Evolutionary conservation across 768 basidiomycete species (phyloP), one percentile per base, ranked within the genome.

Genomic region (Phylloporus arenicola): DNA sequence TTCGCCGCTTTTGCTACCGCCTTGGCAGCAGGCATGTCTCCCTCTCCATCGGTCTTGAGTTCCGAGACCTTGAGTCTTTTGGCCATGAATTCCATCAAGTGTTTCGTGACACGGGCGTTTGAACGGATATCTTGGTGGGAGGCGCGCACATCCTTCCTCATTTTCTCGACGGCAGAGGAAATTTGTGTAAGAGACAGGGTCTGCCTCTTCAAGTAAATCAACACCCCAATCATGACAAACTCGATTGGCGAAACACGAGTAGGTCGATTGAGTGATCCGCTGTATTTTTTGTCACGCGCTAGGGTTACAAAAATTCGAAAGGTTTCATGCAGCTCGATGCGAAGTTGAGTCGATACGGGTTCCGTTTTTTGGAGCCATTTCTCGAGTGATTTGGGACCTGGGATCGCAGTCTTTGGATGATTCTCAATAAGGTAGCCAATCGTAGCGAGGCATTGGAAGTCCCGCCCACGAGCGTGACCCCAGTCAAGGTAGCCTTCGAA

Each of bases 391-490:
- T 63, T 58, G 22, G 68, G 45, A 10, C 57, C 55, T 5, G 68
- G 65, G 2, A 62, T 43, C 8, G 60, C 17, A 5, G 55, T 53
- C 24, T 64, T 65, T 3, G 70, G 68, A 37, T 61, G 59, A 19
- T 57, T 62, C 40, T 70, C 64, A 22, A 68, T 67, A 12, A 64
- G 60, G 40, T 62, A 69, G 39, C 65, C 58, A 6, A 67, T 65
- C 29, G 72, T 73, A 19, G 72, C 68, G 2, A 77, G 62, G 39
- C 70, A 72, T 48, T 73, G 75, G 46, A 78, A 80, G 45, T 76
- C 76, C 27, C 70, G 70, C 25, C 75, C 75, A 34, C 75, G 72
- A 19, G 73, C 64, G 13, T 69, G 64, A 16, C 71, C 73, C 74
- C 75, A 74, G 25, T 71, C 64, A 14, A 76, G 64, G 45, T 70